phyloP scores from a whole-genome alignment of 768 basidiomycete species.

The Rhodotorula sphaerocarpa region DNA sequence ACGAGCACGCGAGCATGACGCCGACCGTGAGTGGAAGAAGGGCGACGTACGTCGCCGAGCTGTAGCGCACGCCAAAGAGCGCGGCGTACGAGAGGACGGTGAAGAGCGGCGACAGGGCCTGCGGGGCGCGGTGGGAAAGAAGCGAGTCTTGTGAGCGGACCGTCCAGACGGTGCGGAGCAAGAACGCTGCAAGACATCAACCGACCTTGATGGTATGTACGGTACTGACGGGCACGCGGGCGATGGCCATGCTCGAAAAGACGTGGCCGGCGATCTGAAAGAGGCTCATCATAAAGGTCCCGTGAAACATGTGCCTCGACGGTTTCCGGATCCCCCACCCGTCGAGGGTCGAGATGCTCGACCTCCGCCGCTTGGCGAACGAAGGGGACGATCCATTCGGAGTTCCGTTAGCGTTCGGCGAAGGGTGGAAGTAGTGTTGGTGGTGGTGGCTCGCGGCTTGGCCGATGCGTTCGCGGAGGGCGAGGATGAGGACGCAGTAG shows the following conservation, averaged over 20 bases:
- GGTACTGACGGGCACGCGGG: conserved; percentile 89
- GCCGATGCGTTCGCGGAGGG: background rate
- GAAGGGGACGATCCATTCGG: no score
- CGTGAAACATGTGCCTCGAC: conserved; percentile 61
- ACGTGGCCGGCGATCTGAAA: conserved; percentile 98
- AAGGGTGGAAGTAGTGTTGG: background rate
- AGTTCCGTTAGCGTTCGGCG: background rate
- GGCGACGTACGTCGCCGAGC: conserved; percentile 74
- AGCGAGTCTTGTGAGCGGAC: conserved; percentile 14
- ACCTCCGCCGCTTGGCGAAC: conserved; percentile 8
- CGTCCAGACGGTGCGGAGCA: no score
- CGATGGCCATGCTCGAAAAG: conserved; percentile 94
- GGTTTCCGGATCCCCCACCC: conserved; percentile 51
- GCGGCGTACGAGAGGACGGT: conserved; percentile 92
- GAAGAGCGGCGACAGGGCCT: conserved; percentile 95
- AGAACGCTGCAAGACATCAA: no score
- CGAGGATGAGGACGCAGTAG: conserved; percentile 76
- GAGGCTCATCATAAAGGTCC: conserved; percentile 86
- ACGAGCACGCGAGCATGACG: conserved; percentile 95
- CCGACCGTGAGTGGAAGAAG: conserved; percentile 89
- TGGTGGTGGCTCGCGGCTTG: background rate
- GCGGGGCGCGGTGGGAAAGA: no score
- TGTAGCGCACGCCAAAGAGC: conserved; percentile 88
- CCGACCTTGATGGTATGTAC: conserved; percentile 97
- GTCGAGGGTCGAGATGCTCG: conserved; percentile 26